Percentiles rank a stretch among this genome's conserved stretches.
Conservation (phyloP, 169 alveolate species). For the Theileria luwenshuni region DNA sequence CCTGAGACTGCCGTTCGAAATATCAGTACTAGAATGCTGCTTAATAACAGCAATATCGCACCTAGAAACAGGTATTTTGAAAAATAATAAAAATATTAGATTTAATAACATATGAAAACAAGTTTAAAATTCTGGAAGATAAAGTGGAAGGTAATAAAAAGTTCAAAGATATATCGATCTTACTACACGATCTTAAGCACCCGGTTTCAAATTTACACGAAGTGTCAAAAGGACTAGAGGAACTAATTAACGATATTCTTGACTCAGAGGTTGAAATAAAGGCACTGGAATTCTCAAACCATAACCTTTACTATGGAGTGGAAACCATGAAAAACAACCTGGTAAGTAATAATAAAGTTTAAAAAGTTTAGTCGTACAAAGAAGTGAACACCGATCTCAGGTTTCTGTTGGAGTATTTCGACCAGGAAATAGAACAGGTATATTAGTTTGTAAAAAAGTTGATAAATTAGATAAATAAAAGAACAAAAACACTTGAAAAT, state of each 20-base stretch:
- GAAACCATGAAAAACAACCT: constrained; percentile 27
- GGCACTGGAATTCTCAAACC: constrained; percentile 37
- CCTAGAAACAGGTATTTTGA: constrained; percentile 55
- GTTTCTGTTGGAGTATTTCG: constrained; percentile 83
- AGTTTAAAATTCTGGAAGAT: constrained; percentile 43
- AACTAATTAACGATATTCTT: constrained; percentile 53
- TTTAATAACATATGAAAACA: constrained; percentile 23
- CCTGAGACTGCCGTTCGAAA: constrained; percentile 74
- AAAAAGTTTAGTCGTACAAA: not conserved
- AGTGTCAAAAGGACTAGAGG: constrained; percentile 49
- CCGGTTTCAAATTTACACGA: constrained; percentile 66
- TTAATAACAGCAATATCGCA: constrained; percentile 77
- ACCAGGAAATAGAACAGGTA: constrained; percentile 85
- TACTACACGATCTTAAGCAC: constrained; percentile 80
- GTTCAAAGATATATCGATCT: constrained; percentile 68
- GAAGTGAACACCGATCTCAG: constrained; percentile 72
- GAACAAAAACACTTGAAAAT: constrained; percentile 45
- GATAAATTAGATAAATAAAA: constrained; percentile 48
- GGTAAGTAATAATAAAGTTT: constrained; percentile 35
- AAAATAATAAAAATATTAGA: constrained; percentile 15
- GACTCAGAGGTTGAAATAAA: constrained; percentile 22
- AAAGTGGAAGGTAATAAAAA: constrained; percentile 50
- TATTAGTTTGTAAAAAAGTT: too few species aligned
- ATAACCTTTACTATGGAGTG: constrained; percentile 30
- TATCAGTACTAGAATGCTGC: constrained; percentile 81